These are phyloP conservation scores for Garcia nutans DNA, from an alignment of 345 rosid species.

Conservation along the genomic window DNA sequence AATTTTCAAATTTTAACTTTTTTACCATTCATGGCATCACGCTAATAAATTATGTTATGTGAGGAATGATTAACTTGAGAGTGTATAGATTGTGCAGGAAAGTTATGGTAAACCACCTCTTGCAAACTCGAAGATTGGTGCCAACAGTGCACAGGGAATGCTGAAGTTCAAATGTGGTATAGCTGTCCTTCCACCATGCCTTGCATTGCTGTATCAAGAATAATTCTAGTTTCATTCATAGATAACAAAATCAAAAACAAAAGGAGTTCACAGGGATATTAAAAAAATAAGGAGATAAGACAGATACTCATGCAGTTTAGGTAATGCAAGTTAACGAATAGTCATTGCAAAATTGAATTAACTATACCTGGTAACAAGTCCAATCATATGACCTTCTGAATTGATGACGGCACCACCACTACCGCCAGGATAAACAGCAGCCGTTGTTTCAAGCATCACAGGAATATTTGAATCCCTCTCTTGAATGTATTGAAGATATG, in stretches of 20 bases:
- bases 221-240: slow-evolving; percentile 11
- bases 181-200: slow-evolving; percentile 81
- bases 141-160: slow-evolving; percentile 81
- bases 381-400: slow-evolving; percentile 74
- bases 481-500: slow-evolving; percentile 27
- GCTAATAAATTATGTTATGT: neutral
- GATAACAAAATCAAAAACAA: slow-evolving; percentile 8
- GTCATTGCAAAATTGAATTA: neutral
- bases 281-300: no score
- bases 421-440: slow-evolving; percentile 94
- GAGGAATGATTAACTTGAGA: neutral
- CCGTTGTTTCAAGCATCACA: slow-evolving; percentile 93
- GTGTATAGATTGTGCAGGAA: neutral
- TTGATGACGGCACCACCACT: slow-evolving; percentile 94
- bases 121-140: slow-evolving; percentile 72
- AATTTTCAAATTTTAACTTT: neutral
- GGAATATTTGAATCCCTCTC: slow-evolving; percentile 44
- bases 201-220: slow-evolving; percentile 67
- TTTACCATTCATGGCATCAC: neutral
- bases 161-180: slow-evolving; percentile 94
- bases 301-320: neutral
- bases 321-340: neutral
- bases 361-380: slow-evolving; percentile 81
- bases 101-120: slow-evolving; percentile 47
- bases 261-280: neutral